phyloP scores from a whole-genome alignment of 2,329 filamentous ascomycete species.

The Cercospora zeina region DNA sequence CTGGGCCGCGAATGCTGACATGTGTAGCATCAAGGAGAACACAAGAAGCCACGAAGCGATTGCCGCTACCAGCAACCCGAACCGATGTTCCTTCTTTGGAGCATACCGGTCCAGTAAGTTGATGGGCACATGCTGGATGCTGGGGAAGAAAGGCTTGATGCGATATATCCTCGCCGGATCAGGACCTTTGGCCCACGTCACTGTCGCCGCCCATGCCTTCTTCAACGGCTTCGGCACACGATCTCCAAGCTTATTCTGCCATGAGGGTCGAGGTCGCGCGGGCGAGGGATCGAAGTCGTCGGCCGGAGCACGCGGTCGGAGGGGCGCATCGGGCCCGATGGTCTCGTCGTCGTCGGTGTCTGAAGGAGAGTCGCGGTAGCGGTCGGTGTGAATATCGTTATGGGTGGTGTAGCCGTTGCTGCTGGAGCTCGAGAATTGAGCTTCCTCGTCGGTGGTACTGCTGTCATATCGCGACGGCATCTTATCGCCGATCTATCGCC shows the following conservation, averaged over 20 bases:
- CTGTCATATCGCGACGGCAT: constrained; percentile 1
- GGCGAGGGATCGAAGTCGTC: constrained; percentile 35
- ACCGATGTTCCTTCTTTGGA: constrained; percentile 59
- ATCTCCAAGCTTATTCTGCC: constrained; percentile 31
- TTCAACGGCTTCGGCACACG: constrained; percentile 35
- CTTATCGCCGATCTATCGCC: constrained; percentile 11
- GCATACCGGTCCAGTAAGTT: constrained; percentile 63
- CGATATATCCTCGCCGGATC: constrained; percentile 52
- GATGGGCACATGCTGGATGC: constrained; percentile 67
- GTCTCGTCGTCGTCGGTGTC: constrained; percentile 40
- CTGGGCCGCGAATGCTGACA: constrained; percentile 60
- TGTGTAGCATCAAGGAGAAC: constrained; percentile 68
- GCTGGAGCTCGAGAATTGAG: constrained; percentile 23
- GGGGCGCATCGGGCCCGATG: constrained; percentile 33
- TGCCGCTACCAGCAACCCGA: constrained; percentile 60
- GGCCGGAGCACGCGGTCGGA: constrained; percentile 28
- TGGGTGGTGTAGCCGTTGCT: constrained; percentile 23
- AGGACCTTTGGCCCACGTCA: constrained; percentile 53
- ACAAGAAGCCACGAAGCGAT: constrained; percentile 67
- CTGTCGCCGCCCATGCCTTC: constrained; percentile 41
- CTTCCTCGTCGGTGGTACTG: constrained; percentile 17
- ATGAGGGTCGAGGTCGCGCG: constrained; percentile 22
- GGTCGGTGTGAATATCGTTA: constrained; percentile 25
- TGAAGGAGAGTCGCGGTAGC: constrained; percentile 38
- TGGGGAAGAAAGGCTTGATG: constrained; percentile 60